Evolutionary conservation across 371 early-diverging fungal species (phyloP), one percentile per base, ranked within the genome.

Genomic region (Haplosporangium sp.): DNA sequence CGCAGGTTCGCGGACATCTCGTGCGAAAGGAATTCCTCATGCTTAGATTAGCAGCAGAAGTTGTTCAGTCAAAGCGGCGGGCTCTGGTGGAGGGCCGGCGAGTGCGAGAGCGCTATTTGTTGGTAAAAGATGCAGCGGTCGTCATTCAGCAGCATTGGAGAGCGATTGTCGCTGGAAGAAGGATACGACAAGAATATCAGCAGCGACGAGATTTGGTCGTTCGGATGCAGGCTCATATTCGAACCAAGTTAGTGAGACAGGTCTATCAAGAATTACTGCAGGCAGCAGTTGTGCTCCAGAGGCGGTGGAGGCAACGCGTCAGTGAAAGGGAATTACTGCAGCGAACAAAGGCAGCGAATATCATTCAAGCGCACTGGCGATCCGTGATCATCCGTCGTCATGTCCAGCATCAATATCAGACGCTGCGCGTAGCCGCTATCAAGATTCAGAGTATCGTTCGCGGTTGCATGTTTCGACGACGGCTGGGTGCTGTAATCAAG

Each of bases 81-180:
- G 74, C 74, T 14, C 4, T 48, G 42, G 21, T 69, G 12, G 70
- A 74, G 37, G 63, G 43, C 7, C 65, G 66, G 14, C 50, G 62
- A 12, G 50, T 69, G 6, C 69, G 70, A 12, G 37, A 58, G 4
- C 16, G 51, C 2, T 73, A 74, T 23, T 20, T 60, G 20, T 55
- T 55, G 41, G 16, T 80, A 9, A 37, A 36, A 5, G 48, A 12
- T 12, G 74, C 73, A 1, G 51, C 69, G 6, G 38, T 74, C 4
- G 42, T 69, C 6, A 64, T 80, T 46, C 80, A 80, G 36, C 64
- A 71, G 38, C 62, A 18, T 6, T 70, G 74, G 69, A 53, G 74
- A 37, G 73, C 80, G 0, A 54, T 51, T 36, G 29, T 74, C 2
- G 55, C 43, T 4, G 74, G 58, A 37, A 53, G 69, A 13, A 38